Percentiles rank a stretch among this genome's conserved stretches.
Evolutionary conservation across 371 early-diverging fungal species (phyloP).

Genomic region (Lichtheimia hyalospora): DNA sequence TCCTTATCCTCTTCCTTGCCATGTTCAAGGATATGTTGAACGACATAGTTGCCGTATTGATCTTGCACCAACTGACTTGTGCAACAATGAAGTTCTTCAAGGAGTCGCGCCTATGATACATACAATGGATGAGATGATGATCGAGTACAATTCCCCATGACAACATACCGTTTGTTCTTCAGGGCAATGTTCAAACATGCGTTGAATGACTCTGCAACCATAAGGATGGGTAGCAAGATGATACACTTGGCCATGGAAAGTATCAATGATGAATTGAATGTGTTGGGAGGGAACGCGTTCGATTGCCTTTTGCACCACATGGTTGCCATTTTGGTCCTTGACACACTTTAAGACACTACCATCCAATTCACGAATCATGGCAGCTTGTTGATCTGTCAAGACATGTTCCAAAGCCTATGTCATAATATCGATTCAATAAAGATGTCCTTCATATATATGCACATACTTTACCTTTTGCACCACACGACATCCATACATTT

Average conservation of each 20-base stretch:
- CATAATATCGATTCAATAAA: background rate
- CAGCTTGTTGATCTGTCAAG: slow-evolving; percentile 83
- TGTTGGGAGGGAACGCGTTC: slow-evolving; percentile 95
- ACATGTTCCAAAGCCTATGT: slow-evolving; percentile 89
- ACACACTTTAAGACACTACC: slow-evolving; percentile 96
- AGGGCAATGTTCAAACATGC: slow-evolving; percentile 99
- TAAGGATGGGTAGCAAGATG: slow-evolving; percentile 98
- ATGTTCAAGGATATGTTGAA: slow-evolving; percentile 98
- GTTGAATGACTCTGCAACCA: slow-evolving; percentile 99
- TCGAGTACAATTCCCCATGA: background rate
- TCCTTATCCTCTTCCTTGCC: slow-evolving; percentile 87
- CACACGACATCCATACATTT: slow-evolving; percentile 99
- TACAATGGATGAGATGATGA: background rate
- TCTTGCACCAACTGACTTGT: slow-evolving; percentile 94
- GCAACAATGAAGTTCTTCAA: slow-evolving; percentile 92
- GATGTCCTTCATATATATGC: background rate
- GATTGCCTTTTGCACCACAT: slow-evolving; percentile 99
- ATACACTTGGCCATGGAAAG: slow-evolving; percentile 97
- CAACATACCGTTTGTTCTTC: slow-evolving; percentile 75
- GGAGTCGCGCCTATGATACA: slow-evolving; percentile 60
- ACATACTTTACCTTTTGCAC: slow-evolving; percentile 81
- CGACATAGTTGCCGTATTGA: slow-evolving; percentile 96
- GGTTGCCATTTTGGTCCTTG: slow-evolving; percentile 99
- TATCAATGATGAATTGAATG: slow-evolving; percentile 94
- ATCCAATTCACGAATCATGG: slow-evolving; percentile 89